These are phyloP conservation scores for Purshia tridentata DNA, from an alignment of 306 rosid genomes.

Conservation along the genomic window DNA sequence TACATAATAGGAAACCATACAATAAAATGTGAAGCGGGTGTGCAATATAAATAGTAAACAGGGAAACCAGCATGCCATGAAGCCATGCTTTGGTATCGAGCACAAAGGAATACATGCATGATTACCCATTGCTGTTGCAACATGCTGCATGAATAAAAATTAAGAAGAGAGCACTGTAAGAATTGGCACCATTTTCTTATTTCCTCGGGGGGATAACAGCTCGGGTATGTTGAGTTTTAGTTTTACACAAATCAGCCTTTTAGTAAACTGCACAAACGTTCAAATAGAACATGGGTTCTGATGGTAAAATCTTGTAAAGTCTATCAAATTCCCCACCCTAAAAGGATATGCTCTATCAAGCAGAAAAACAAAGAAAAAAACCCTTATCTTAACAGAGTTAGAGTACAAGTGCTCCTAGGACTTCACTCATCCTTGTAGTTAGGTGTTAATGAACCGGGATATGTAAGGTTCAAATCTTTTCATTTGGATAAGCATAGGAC, in stretches of 20 bases:
- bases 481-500: too few relatives aligned
- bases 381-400: neutral
- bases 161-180: neutral
- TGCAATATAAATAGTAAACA: neutral
- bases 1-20: neutral
- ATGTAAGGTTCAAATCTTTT: too few relatives aligned
- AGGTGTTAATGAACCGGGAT: too few relatives aligned
- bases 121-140: neutral
- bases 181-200: neutral
- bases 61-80: neutral
- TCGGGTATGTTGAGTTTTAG: neutral
- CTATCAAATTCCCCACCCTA: neutral
- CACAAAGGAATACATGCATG: neutral
- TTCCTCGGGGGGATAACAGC: neutral
- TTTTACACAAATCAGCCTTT: neutral
- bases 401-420: too few relatives aligned
- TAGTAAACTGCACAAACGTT: neutral
- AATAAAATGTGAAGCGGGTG: neutral
- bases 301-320: neutral
- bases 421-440: too few relatives aligned
- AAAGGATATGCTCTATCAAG: neutral
- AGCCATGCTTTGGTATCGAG: neutral
- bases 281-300: neutral
- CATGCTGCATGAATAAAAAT: neutral
- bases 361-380: neutral